Base-by-base conservation (phyloP, 192 early-diverging fungal genomes). In the Helicostylum pulchrum region DNA sequence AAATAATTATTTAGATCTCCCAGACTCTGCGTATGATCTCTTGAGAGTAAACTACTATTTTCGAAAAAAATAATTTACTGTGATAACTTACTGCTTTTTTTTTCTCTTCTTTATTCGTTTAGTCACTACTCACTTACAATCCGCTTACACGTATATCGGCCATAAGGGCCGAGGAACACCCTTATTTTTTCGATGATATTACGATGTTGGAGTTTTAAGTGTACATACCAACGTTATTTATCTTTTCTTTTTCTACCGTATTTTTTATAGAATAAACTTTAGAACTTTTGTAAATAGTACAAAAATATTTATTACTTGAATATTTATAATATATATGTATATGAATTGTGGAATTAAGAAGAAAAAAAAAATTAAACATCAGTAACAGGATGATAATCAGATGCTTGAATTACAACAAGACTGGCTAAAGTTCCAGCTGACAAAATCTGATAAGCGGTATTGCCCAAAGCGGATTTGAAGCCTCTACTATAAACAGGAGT, bases 121-220 rank as follows among this genome's bases (percentile, higher is more conserved):
- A 74, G 73, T 53, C 54, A 66, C 50, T 68, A 52, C 64, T 75
- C 21, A 52, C 5, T 1, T 75, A 75, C 43, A 49, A 75, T 60
- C 74, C 74, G 39, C 51, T 47, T 14, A 20, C 64, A 14, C 68
- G 74, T 52, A 59, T 75, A 23, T 70, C 74, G 0, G 74, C 74
- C 3, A 52, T 71, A 57, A 47, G 30, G 51, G 68, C 68, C 23
- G 61, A 64, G 42, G 61, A 53, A 62, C 68, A 70, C 43, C 50
- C 47, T 12, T 70, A 57, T 53, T 70, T 70, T 34, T 70, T 45
- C 57, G 68, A 70, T 20, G 68, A 70, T 30, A 36, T 57, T 8
- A 34, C 60, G 11, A n/a, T 68, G 43, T 45, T 68, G 6, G 36
- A 59, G 20, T 50, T 66, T 7, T 66, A 58, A 55, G 78, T 15